Evolutionary conservation across 495 filamentous ascomycete species (phyloP), one percentile per base, ranked within the genome.

Genomic region (Sphaerosporella brunnea): DNA sequence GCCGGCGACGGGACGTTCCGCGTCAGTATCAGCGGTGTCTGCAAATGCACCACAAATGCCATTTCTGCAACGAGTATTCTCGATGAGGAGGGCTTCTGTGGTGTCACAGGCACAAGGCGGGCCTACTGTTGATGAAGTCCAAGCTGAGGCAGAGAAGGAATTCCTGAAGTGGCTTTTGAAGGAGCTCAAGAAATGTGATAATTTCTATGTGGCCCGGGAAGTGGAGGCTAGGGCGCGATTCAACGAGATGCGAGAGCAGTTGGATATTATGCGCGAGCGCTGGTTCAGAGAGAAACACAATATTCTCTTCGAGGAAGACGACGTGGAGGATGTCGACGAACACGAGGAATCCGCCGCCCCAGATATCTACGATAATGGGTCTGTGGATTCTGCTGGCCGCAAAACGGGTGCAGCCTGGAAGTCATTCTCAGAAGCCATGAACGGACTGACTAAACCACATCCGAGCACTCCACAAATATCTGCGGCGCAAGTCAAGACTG

Each of bases 231-330:
- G 65, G 3, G 64, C 72, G 24, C 67, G 78, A 19, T 63, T 80
- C 28, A 64, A 68, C 11, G 62, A 76, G 23, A 70, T 84, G 36
- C 65, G 73, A 36, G 68, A 77, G 32, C 80, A 84, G 51, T 60
- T 84, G 32, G 79, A 80, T 54, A 66, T 78, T 18, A 77, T 84
- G 73, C 63, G 77, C 10, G 76, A 79, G 49, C 70, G 72, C 4
- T 68, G 79, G 38, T 64, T 75, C 10, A 59, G 40, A n/a, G 39
- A 41, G 25, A 56, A 59, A 19, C 53, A 54, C 32, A 46, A 47
- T 2, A 59, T 58, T 16, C 37, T 45, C 10, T 58, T 54, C 20
- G 56, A 50, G 8, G 68, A 73, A 35, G 75, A 82, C 53, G 62
- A 79, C 7, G 48, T 41, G 8, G 56, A 52, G 45, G 45, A 48